These are phyloP conservation scores for Suillus fuscotomentosus DNA, from an alignment of 768 basidiomycete species.

Conservation along the genomic window DNA sequence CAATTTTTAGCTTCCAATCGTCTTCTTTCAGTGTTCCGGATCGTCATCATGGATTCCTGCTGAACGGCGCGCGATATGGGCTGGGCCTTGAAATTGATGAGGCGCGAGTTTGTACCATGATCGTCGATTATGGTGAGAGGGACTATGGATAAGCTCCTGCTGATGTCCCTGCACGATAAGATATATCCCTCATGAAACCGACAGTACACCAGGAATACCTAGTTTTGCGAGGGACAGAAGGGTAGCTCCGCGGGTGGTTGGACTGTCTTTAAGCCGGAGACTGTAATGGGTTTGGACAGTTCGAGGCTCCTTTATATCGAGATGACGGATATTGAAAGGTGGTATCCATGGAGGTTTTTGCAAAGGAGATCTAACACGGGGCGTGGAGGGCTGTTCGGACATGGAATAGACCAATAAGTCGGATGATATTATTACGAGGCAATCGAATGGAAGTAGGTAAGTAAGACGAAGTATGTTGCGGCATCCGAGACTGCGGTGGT, in stretches of 20 bases:
- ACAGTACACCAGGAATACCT: too few species aligned
- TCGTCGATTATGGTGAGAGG: background rate
- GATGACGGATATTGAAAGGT: background rate
- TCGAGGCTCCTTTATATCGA: background rate
- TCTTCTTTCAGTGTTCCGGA: background rate
- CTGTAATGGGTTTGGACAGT: background rate
- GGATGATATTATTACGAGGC: too few species aligned
- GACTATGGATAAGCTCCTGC: background rate
- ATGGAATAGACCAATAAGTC: too few species aligned
- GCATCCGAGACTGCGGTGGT: too few species aligned
- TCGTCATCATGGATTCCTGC: conserved; percentile 67
- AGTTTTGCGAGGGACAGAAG: too few species aligned
- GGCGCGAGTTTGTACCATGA: conserved; percentile 31
- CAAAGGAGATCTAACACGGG: background rate
- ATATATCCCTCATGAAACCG: too few species aligned
- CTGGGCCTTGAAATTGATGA: conserved; percentile 46
- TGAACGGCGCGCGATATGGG: conserved; percentile 76
- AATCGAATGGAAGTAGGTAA: too few species aligned
- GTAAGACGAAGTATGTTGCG: too few species aligned
- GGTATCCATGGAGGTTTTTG: too few species aligned
- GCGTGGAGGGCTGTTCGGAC: background rate
- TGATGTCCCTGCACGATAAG: background rate
- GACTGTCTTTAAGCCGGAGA: background rate
- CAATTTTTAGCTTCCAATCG: background rate
- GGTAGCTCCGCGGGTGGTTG: background rate